Percentiles rank a stretch among this genome's conserved stretches.
Evolutionary conservation across 495 filamentous ascomycete genomes (phyloP).

Genomic region (Penicillium angulare): DNA sequence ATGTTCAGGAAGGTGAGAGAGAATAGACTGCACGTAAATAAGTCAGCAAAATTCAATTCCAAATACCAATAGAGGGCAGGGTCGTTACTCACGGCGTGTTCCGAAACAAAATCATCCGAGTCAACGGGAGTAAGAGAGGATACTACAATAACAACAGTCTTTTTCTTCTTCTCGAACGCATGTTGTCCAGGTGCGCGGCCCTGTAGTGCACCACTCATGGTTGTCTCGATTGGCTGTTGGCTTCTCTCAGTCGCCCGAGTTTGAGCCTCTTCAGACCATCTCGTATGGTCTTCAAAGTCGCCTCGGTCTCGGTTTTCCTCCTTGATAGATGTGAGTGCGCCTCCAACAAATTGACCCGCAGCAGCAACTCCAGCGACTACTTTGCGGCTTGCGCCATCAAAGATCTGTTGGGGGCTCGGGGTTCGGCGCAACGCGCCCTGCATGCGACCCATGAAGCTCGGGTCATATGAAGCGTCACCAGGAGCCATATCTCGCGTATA

Average conservation of each 20-base stretch:
- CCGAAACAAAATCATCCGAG: slow-evolving; percentile 59
- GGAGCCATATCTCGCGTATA: slow-evolving; percentile 31
- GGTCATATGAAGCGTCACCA: slow-evolving; percentile 45
- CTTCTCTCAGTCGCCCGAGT: slow-evolving; percentile 37
- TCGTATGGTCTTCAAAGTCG: slow-evolving; percentile 76
- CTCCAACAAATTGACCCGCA: slow-evolving; percentile 75
- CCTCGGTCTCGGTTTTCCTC: slow-evolving; percentile 78
- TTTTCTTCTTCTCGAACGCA: slow-evolving; percentile 55
- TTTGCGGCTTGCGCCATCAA: slow-evolving; percentile 72
- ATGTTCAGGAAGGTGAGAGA: slow-evolving; percentile 79
- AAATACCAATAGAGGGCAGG: background rate
- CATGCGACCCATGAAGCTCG: slow-evolving; percentile 72
- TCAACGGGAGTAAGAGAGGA: slow-evolving; percentile 63
- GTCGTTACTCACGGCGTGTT: slow-evolving; percentile 70
- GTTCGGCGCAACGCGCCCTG: slow-evolving; percentile 81
- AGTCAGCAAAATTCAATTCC: slow-evolving; percentile 13
- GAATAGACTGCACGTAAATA: slow-evolving; percentile 63
- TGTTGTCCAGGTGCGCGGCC: slow-evolving; percentile 20
- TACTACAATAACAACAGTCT: slow-evolving; percentile 80
- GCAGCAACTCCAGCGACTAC: slow-evolving; percentile 79
- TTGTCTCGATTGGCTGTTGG: slow-evolving; percentile 22
- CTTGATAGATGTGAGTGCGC: slow-evolving; percentile 75
- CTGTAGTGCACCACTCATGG: slow-evolving; percentile 32
- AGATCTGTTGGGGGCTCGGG: slow-evolving; percentile 84
- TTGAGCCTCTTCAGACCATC: slow-evolving; percentile 81